phyloP scores from a whole-genome alignment of 2,329 filamentous ascomycete genomes.

The Talaromyces sp. region DNA sequence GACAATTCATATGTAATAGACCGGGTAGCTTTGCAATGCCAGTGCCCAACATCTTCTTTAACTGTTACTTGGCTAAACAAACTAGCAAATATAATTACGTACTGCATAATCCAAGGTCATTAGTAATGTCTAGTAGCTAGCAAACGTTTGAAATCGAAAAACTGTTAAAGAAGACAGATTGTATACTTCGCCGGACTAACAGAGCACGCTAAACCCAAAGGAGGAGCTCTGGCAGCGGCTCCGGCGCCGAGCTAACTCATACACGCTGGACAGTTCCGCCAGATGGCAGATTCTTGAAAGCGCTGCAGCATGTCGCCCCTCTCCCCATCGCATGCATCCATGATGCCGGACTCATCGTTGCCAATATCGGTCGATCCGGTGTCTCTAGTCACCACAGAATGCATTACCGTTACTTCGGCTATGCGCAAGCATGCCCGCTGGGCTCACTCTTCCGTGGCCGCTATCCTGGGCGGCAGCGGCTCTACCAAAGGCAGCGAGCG shows the following conservation, averaged over 20 bases:
- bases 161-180: not conserved
- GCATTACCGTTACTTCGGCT: slow-evolving; percentile 94
- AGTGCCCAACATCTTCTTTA: not conserved
- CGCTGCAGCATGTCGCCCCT: not conserved
- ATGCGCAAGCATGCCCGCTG: slow-evolving; percentile 97
- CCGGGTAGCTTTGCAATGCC: not conserved
- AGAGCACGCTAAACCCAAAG: slow-evolving; percentile 17
- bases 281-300: slow-evolving; percentile 11
- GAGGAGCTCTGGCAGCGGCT: slow-evolving; percentile 20
- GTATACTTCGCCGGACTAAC: not conserved
- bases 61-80: not conserved
- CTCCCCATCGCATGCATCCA: slow-evolving; percentile 13
- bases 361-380: slow-evolving; percentile 85
- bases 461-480: slow-evolving; percentile 74
- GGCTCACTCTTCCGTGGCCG: slow-evolving; percentile 91
- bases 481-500: slow-evolving; percentile 43
- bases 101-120: not conserved
- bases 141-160: not conserved
- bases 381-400: slow-evolving; percentile 94
- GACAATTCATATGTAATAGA: not conserved
- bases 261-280: slow-evolving; percentile 2
- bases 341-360: slow-evolving; percentile 39
- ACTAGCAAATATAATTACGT: not conserved
- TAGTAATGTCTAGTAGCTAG: not conserved
- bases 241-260: slow-evolving; percentile 6